phyloP scores from a whole-genome alignment of 805 yeast genomes.

The Schizosaccharomyces octosporus region DNA sequence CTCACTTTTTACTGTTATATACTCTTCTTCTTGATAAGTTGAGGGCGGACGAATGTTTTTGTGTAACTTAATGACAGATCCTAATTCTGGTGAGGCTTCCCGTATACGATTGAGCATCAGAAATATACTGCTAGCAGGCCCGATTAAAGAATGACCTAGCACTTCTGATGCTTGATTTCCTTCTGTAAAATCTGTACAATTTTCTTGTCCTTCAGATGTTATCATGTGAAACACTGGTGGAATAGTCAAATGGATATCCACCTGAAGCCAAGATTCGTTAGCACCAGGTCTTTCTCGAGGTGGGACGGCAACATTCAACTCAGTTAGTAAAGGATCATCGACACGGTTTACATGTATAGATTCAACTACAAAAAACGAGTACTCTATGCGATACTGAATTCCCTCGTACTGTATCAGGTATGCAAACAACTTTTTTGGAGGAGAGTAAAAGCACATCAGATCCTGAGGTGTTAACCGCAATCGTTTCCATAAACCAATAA shows the following conservation, averaged over 20 bases:
- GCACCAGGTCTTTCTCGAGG: neutral
- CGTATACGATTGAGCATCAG: neutral
- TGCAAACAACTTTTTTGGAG: neutral
- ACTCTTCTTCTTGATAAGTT: neutral
- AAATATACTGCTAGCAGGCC: neutral
- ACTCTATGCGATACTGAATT: neutral
- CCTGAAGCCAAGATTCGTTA: neutral
- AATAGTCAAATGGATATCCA: neutral
- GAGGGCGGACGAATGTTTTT: neutral
- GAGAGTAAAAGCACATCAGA: neutral
- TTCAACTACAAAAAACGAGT: neutral
- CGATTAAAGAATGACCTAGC: neutral
- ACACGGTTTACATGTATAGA: neutral
- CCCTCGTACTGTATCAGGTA: neutral
- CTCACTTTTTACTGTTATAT: no score
- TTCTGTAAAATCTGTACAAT: slow-evolving; percentile 1
- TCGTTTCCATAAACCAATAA: slow-evolving; percentile 1
- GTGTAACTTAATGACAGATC: neutral
- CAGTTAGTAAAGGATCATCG: neutral
- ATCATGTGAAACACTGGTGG: neutral
- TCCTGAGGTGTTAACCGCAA: neutral
- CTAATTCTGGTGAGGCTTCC: neutral
- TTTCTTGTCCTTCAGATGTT: neutral
- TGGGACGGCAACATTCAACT: neutral
- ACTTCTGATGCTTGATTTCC: neutral